Base-by-base conservation (phyloP, 257 asterid species). In the Handroanthus guayacan region DNA sequence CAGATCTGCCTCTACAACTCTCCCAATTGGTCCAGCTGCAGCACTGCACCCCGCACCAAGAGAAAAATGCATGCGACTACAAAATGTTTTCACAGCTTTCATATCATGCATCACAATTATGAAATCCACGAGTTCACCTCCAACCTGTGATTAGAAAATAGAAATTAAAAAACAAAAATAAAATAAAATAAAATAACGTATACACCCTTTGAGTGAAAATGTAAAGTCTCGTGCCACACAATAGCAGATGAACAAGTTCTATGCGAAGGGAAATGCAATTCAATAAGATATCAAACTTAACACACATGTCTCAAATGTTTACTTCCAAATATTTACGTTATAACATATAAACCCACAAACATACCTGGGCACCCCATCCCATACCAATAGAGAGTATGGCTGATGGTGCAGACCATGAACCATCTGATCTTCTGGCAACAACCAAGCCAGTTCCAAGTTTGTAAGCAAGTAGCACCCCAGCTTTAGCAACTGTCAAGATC, bases 21-120 rank as follows among this genome's bases (percentile, higher is more conserved):
- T 95, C 75, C 99, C 99, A 74, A 93, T 20, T 51, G 99, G 98
- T 72, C 99, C 99, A 44, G 97, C 99, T 62, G 98, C 97, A 83
- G 96, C 99, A 88, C 99, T 95, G 83, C 97, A 93, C 71, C 99
- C 99, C 18, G 99, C 99, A 68, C 99, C 99, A 68, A 95, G 94
- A 84, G 99, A 93, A 84, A 93, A 93, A 81, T 95, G 99, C 96
- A 95, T 82, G 79, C 97, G 97, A 69, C 97, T 91, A 83, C 97
- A 95, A 81, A 95, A 95, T 62, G 99, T 93, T 81, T 90, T 93
- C 80, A 95, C 99, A 52, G 97, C 97, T 77, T 87, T 90, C 48
- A 85, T 67, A 82, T 91, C 96, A 76, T 90, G 99, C 62, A 95
- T 84, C 82, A 95, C 99, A 80, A 95, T 85, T 58, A 95, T 91